Conservation (phyloP, 1,139 yeast genomes). For the Geotrichum bryndzae region DNA sequence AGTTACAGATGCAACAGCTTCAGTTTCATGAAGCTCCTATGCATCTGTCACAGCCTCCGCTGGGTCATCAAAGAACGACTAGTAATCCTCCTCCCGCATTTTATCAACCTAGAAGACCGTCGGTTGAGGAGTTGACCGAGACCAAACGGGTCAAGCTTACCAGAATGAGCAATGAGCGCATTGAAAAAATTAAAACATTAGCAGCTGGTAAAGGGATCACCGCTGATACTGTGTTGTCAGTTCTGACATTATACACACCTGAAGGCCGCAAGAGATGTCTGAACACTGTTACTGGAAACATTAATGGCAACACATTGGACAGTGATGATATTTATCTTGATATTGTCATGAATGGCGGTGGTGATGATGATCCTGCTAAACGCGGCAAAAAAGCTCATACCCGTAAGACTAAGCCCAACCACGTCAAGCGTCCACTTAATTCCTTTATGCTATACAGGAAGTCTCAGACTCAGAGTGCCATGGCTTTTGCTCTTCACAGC, state of each 20-base stretch:
- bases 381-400: constrained; percentile 16
- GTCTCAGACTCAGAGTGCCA: constrained; percentile 41
- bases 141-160: constrained; percentile 29
- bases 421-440: constrained; percentile 45
- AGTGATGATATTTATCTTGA: constrained; percentile 30
- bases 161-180: constrained; percentile 29
- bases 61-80: background rate
- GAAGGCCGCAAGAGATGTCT: constrained; percentile 15
- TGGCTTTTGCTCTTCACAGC: constrained; percentile 37
- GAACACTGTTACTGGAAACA: background rate
- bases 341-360: constrained; percentile 30
- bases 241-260: constrained; percentile 27
- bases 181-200: constrained; percentile 26
- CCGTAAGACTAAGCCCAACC: constrained; percentile 25
- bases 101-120: constrained; percentile 10
- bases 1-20: constrained; percentile 2
- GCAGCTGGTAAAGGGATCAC: constrained; percentile 32
- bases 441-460: constrained; percentile 48
- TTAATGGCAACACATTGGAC: constrained; percentile 3
- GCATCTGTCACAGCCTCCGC: constrained; percentile 10
- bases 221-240: constrained; percentile 31
- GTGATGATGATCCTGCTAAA: constrained; percentile 17
- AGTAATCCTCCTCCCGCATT: background rate
- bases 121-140: constrained; percentile 9
- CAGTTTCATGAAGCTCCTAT: background rate